Percentiles rank a stretch among this genome's conserved stretches.
Conservation (phyloP, 192 early-diverging fungal genomes). For the Backusella westeae region DNA sequence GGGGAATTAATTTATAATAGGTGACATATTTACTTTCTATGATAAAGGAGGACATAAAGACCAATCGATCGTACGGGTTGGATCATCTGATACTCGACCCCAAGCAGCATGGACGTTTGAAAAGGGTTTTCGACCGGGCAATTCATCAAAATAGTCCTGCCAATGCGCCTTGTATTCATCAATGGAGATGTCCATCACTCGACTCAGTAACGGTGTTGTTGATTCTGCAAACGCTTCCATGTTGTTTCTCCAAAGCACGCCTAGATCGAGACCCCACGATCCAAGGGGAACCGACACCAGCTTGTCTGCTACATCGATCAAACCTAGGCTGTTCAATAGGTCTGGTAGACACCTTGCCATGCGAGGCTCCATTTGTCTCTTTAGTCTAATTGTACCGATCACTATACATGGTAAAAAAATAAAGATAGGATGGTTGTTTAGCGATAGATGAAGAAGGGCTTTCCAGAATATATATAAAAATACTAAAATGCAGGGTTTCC, state of each 20-base stretch:
- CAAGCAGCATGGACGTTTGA: slow-evolving; percentile 11
- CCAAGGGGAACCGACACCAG: slow-evolving; percentile 19
- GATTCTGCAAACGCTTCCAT: slow-evolving; percentile 1
- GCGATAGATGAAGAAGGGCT: no score
- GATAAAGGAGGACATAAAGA: not conserved
- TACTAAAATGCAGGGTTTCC: not conserved
- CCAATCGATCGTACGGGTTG: slow-evolving; percentile 1
- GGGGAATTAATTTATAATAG: not conserved
- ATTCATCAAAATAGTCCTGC: not conserved
- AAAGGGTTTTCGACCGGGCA: not conserved
- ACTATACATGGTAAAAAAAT: not conserved
- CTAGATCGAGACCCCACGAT: slow-evolving; percentile 27
- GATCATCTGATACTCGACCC: not conserved
- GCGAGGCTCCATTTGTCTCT: slow-evolving; percentile 14
- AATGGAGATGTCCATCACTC: not conserved
- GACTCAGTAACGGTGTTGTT: not conserved
- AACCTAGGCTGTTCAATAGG: not conserved
- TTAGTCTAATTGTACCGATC: not conserved
- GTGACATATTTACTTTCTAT: not conserved
- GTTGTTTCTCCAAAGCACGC: slow-evolving; percentile 21
- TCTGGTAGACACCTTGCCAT: not conserved
- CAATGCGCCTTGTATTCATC: not conserved
- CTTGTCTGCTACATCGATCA: slow-evolving; percentile 4
- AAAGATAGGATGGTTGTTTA: not conserved
- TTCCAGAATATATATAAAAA: no score